Evolutionary conservation across 2,329 filamentous ascomycete genomes (phyloP).

Genomic region (Clathrospora elynae): DNA sequence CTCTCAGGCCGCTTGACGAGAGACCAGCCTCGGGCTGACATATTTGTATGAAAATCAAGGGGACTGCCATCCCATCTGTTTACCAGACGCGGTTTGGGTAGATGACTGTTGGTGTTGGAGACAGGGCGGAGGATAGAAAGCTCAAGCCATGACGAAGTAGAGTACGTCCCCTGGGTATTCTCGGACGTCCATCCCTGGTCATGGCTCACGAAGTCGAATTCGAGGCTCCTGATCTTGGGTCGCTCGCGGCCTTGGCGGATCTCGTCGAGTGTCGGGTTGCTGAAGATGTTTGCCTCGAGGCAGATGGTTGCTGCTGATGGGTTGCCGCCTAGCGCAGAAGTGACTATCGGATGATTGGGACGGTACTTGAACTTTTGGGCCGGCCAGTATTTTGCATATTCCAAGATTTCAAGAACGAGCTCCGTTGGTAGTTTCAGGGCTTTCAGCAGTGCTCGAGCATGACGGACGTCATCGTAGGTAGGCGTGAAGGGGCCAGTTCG

Average conservation of each 20-base stretch:
- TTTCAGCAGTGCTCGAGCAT: constrained; percentile 30
- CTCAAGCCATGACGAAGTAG: constrained; percentile 43
- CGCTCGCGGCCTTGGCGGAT: constrained; percentile 19
- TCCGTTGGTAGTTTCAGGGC: constrained; percentile 35
- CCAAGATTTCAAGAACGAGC: constrained; percentile 36
- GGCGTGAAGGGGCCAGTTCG: constrained; percentile 5
- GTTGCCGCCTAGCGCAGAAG: constrained; percentile 5
- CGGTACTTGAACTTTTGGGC: constrained; percentile 6
- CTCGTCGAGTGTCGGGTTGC: constrained; percentile 7
- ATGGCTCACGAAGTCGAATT: constrained; percentile 29
- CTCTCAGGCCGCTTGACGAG: constrained; percentile 26
- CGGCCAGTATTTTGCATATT: constrained; percentile 36
- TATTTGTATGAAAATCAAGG: constrained; percentile 11
- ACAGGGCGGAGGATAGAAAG: constrained; percentile 35
- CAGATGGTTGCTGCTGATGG: constrained; percentile 23
- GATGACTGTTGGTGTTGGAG: constrained; percentile 1
- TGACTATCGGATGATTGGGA: background rate
- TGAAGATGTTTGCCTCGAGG: constrained; percentile 21
- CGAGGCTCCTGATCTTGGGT: constrained; percentile 28
- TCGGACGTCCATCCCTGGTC: constrained; percentile 46
- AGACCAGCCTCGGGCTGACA: constrained; percentile 17
- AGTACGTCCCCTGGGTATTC: constrained; percentile 30
- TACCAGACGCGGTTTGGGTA: constrained; percentile 11
- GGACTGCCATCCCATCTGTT: constrained; percentile 5
- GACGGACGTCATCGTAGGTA: constrained; percentile 32